phyloP scores from a whole-genome alignment of 352 stramenopile species.

The Globisporangium nagaii region DNA sequence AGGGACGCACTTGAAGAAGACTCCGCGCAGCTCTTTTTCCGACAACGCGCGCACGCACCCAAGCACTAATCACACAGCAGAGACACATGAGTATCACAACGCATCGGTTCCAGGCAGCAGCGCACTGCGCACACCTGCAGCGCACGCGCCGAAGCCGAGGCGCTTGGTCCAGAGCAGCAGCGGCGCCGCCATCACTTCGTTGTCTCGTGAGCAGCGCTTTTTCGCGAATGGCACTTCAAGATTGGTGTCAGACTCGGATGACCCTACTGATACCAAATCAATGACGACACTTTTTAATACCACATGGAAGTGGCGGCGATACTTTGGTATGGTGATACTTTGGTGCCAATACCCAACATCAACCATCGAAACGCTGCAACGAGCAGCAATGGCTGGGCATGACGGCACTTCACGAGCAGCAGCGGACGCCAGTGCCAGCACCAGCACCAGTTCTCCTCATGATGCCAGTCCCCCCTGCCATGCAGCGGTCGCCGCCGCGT shows the following conservation, averaged over 20 bases:
- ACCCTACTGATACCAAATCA: not conserved
- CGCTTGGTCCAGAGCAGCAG: not conserved
- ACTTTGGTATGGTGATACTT: too few species aligned
- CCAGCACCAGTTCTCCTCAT: not conserved
- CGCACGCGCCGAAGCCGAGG: slow-evolving; percentile 1
- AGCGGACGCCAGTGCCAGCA: not conserved
- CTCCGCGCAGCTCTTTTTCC: slow-evolving; percentile 32
- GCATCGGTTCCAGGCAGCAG: not conserved
- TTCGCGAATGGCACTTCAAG: not conserved
- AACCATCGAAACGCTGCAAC: not conserved
- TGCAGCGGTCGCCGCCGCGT: not conserved
- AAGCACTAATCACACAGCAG: slow-evolving; percentile 10
- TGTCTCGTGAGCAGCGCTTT: too few species aligned
- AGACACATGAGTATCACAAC: not conserved
- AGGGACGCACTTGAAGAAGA: slow-evolving; percentile 33
- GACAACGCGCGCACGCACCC: slow-evolving; percentile 30
- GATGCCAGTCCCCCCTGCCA: too few species aligned
- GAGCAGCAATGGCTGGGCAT: not conserved
- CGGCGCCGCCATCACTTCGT: not conserved
- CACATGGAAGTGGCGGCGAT: too few species aligned
- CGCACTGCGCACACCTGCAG: not conserved
- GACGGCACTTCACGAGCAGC: not conserved
- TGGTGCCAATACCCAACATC: too few species aligned
- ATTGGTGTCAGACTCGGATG: too few species aligned
- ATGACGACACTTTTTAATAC: not conserved